phyloP scores from a whole-genome alignment of 148 eudicot genomes.

The Chenopodium berlandieri region DNA sequence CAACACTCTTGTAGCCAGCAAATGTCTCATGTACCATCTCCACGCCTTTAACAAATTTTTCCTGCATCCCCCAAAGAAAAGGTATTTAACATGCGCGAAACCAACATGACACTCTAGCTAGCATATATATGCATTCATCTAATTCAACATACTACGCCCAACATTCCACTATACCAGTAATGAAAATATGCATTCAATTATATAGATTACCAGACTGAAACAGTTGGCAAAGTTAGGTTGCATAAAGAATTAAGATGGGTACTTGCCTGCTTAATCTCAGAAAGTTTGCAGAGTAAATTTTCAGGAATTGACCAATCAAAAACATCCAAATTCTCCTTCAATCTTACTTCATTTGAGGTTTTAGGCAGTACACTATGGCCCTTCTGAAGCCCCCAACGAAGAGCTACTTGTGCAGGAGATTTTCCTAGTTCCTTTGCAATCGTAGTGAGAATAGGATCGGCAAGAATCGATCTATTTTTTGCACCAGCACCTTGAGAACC shows the following conservation, averaged over 20 bases:
- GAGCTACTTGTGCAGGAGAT: conserved; percentile 62
- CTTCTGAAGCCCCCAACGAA: conserved; percentile 67
- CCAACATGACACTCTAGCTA: not conserved
- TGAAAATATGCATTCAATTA: not conserved
- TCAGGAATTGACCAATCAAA: conserved; percentile 60
- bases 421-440: conserved; percentile 56
- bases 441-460: conserved; percentile 34
- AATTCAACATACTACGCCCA: not conserved
- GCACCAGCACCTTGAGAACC: conserved; percentile 67
- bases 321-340: conserved; percentile 48
- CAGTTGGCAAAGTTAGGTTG: not conserved
- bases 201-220: no score
- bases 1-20: conserved; percentile 58
- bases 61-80: conserved; percentile 42
- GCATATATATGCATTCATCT: not conserved
- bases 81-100: not conserved
- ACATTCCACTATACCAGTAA: not conserved
- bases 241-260: not conserved
- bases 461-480: conserved; percentile 19
- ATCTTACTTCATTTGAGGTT: conserved; percentile 50
- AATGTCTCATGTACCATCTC: conserved; percentile 50
- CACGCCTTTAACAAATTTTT: conserved; percentile 47
- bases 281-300: conserved; percentile 43
- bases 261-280: conserved; percentile 52
- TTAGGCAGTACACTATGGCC: conserved; percentile 64